phyloP scores from a whole-genome alignment of 2,329 filamentous ascomycete genomes.

The Aspergillus niger region DNA sequence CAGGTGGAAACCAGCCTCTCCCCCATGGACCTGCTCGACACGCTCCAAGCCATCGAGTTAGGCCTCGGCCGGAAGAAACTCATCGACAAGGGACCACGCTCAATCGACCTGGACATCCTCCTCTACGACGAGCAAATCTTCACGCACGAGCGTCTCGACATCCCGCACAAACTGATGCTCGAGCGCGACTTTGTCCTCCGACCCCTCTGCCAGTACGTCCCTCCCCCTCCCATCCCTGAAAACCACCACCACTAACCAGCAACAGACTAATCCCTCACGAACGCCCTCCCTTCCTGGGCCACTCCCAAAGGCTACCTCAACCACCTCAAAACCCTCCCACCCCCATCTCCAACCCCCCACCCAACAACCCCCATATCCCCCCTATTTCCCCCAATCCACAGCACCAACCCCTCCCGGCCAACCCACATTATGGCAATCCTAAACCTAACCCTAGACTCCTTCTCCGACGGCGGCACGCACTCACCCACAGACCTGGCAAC shows the following conservation, averaged over 20 bases:
- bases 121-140: slow-evolving; percentile 72
- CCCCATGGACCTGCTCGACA: slow-evolving; percentile 74
- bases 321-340: slow-evolving; percentile 37
- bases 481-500: slow-evolving; percentile 47
- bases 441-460: slow-evolving; percentile 94
- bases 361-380: slow-evolving; percentile 43
- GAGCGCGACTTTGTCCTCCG: slow-evolving; percentile 93
- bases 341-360: slow-evolving; percentile 38
- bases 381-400: slow-evolving; percentile 57
- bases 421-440: slow-evolving; percentile 92
- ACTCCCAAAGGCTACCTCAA: slow-evolving; percentile 37
- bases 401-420: slow-evolving; percentile 56
- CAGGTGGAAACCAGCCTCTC: slow-evolving; percentile 79
- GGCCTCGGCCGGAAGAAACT: slow-evolving; percentile 77
- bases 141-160: slow-evolving; percentile 69
- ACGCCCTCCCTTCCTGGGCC: slow-evolving; percentile 32
- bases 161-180: slow-evolving; percentile 82
- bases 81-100: slow-evolving; percentile 90
- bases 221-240: background rate
- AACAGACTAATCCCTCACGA: slow-evolving; percentile 47
- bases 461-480: slow-evolving; percentile 83
- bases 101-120: slow-evolving; percentile 91
- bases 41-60: slow-evolving; percentile 81
- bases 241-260: slow-evolving; percentile 15
- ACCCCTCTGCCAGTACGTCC: slow-evolving; percentile 64